A percentile compares a stretch with the other conserved stretches of the same genome.
phyloP scores from a whole-genome alignment of 345 rosid species.

The Dipteronia dyeriana region DNA sequence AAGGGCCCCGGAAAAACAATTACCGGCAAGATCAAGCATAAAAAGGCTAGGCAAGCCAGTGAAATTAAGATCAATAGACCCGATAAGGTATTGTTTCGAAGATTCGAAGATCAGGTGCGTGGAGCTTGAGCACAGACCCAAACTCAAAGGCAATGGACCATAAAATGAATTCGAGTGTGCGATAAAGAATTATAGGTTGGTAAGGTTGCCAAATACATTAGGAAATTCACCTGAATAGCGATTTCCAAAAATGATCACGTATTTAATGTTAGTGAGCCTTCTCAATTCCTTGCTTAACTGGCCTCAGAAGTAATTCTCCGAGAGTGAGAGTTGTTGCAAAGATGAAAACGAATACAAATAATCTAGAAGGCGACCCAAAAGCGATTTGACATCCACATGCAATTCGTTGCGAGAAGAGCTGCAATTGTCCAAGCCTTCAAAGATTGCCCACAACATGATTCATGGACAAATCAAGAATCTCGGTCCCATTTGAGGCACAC shows the following conservation, averaged over 20 bases:
- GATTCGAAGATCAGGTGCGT: constrained; percentile 66
- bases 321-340: constrained; percentile 61
- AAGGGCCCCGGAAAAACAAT: constrained; percentile 62
- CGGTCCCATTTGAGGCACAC: constrained; percentile 44
- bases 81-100: constrained; percentile 74
- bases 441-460: constrained; percentile 63
- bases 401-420: constrained; percentile 54
- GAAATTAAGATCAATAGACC: constrained; percentile 67
- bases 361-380: constrained; percentile 62
- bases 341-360: constrained; percentile 46
- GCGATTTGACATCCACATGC: constrained; percentile 52
- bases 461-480: constrained; percentile 68
- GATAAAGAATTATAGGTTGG: constrained; percentile 52
- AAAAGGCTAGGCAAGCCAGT: constrained; percentile 53
- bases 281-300: constrained; percentile 54
- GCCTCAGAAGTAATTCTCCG: constrained; percentile 71
- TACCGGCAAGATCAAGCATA: constrained; percentile 73
- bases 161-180: constrained; percentile 70
- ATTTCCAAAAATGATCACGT: constrained; percentile 58
- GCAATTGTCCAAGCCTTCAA: constrained; percentile 55
- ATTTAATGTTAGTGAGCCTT: constrained; percentile 66
- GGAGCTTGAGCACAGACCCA: constrained; percentile 70
- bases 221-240: constrained; percentile 64
- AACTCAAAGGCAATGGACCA: constrained; percentile 67
- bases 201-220: constrained; percentile 61